phyloP scores from a whole-genome alignment of 257 asterid genomes.

The Solanum virginianum region DNA sequence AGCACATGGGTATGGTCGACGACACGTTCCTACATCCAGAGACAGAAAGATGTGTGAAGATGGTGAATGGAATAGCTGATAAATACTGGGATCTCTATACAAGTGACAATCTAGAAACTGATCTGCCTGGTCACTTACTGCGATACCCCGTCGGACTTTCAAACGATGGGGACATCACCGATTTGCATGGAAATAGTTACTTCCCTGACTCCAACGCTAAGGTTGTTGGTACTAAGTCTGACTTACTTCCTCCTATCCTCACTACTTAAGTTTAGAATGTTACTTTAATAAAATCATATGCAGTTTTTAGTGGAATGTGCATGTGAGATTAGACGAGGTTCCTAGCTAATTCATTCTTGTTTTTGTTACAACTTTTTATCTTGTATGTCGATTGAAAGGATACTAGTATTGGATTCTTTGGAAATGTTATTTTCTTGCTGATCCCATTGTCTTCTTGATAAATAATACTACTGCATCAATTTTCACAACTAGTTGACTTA shows the following conservation, averaged over 20 bases:
- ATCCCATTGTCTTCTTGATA: background rate
- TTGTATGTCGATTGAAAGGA: background rate
- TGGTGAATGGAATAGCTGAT: conserved; percentile 49
- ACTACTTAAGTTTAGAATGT: conserved; percentile 27
- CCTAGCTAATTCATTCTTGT: background rate
- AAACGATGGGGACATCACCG: conserved; percentile 38
- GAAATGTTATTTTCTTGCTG: background rate
- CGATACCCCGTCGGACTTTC: conserved; percentile 52
- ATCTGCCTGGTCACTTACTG: conserved; percentile 69
- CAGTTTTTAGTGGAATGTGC: background rate
- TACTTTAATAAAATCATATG: background rate
- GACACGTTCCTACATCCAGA: conserved; percentile 53
- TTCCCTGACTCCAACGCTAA: conserved; percentile 73
- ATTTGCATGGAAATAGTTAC: conserved; percentile 49
- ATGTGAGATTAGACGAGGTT: background rate
- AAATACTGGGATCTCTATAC: conserved; percentile 64
- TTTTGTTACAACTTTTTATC: background rate
- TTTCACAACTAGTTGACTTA: background rate
- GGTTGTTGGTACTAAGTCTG: conserved; percentile 52
- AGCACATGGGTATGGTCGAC: conserved; percentile 81
- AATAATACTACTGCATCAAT: background rate
- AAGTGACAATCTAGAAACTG: conserved; percentile 30
- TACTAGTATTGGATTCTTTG: background rate
- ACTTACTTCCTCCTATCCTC: conserved; percentile 68
- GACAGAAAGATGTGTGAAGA: conserved; percentile 31